A percentile compares a stretch with the other conserved stretches of the same genome.
phyloP scores from a whole-genome alignment of 371 early-diverging fungal genomes.

The Lichtheimia ramosa region DNA sequence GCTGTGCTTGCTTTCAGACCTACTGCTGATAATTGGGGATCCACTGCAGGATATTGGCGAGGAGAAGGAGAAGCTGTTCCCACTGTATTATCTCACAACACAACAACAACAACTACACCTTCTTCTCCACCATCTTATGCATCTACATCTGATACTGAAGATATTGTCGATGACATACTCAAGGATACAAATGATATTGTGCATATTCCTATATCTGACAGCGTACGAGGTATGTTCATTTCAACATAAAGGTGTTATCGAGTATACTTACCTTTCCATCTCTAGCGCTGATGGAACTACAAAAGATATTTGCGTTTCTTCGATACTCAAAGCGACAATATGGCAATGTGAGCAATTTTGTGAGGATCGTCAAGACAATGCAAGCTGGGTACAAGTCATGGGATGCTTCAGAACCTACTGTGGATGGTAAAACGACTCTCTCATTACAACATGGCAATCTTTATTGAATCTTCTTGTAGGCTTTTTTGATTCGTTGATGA shows the following conservation, averaged over 20 bases:
- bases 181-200: no score
- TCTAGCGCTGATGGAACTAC: conserved; percentile 29
- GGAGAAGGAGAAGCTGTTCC: conserved; percentile 39
- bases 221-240: no score
- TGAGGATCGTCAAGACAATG: conserved; percentile 20
- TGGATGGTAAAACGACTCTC: conserved; percentile 6
- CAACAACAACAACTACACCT: neutral
- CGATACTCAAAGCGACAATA: conserved; percentile 24
- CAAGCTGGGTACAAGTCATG: neutral
- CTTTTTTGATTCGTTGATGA: neutral
- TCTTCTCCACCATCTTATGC: conserved; percentile 1
- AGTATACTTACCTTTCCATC: neutral
- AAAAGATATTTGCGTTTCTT: conserved; percentile 38
- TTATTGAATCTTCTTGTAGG: neutral
- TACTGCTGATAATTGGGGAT: conserved; percentile 32
- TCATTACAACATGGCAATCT: neutral
- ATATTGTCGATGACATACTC: no score
- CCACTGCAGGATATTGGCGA: conserved; percentile 36
- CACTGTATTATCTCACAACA: neutral
- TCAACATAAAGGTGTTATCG: no score
- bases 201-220: no score
- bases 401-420: neutral
- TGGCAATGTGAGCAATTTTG: conserved; percentile 23
- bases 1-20: conserved; percentile 36
- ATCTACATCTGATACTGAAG: neutral